Conservation (phyloP, 176 grass and related monocot species). For the Avena sativa region DNA sequence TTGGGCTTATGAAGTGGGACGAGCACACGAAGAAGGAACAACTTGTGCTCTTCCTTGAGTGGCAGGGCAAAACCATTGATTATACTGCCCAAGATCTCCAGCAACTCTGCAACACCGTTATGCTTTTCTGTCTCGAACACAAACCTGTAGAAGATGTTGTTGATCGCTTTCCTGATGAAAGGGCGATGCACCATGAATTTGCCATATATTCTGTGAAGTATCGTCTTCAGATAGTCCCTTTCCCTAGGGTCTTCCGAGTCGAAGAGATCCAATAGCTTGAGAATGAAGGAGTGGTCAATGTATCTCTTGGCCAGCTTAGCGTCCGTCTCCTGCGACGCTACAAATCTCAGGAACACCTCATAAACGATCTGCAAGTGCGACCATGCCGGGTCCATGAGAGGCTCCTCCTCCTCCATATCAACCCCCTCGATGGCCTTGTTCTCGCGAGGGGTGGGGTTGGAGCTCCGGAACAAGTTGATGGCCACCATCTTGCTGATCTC, state of each 20-base stretch:
- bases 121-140: conserved; percentile 97
- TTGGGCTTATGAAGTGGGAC: conserved; percentile 98
- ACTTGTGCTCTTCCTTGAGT: conserved; percentile 95
- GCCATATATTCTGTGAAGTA: conserved; percentile 96
- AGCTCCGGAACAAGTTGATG: conserved; percentile 80
- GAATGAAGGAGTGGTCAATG: conserved; percentile 96
- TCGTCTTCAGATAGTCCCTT: conserved; percentile 95
- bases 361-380: conserved; percentile 89
- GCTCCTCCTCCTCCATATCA: conserved; percentile 97
- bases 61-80: conserved; percentile 97
- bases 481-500: conserved; percentile 87
- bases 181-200: conserved; percentile 99
- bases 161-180: conserved; percentile 96
- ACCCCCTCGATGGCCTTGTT: conserved; percentile 79
- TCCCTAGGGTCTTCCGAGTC: conserved; percentile 97
- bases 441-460: conserved; percentile 68
- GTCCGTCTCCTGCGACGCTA: conserved; percentile 87
- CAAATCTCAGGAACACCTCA: conserved; percentile 87
- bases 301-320: conserved; percentile 96
- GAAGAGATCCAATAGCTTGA: conserved; percentile 91
- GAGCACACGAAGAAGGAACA: conserved; percentile 88
- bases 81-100: conserved; percentile 95
- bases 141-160: conserved; percentile 98
- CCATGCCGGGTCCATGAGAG: conserved; percentile 95
- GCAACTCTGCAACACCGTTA: conserved; percentile 87